Conservation (phyloP, 441 rosid species). For the Gossypium trilobum region DNA sequence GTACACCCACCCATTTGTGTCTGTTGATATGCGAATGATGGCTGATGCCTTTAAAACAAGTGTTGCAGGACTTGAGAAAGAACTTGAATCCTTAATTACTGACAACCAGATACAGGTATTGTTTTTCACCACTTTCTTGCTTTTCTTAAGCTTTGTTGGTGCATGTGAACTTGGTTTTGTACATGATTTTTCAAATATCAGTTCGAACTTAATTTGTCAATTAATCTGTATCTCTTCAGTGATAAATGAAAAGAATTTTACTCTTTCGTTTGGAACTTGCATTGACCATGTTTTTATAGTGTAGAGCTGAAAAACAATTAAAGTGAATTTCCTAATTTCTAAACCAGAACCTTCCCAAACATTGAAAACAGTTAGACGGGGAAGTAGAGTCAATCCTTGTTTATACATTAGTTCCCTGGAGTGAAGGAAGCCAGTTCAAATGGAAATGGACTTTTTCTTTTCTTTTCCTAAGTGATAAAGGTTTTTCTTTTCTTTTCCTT, state of each 20-base stretch:
- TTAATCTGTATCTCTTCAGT: neutral
- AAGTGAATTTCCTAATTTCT: neutral
- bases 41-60: slow-evolving; percentile 91
- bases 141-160: neutral
- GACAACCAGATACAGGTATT: slow-evolving; percentile 86
- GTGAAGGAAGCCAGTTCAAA: neutral
- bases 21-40: slow-evolving; percentile 89
- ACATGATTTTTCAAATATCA: neutral
- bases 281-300: neutral
- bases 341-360: neutral
- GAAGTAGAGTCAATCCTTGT: neutral
- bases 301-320: neutral
- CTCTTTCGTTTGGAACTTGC: neutral
- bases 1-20: slow-evolving; percentile 92
- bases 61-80: slow-evolving; percentile 70
- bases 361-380: neutral
- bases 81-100: slow-evolving; percentile 81
- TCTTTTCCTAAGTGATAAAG: neutral
- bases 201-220: neutral
- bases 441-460: neutral
- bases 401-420: neutral
- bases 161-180: neutral
- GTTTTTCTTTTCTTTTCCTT: neutral
- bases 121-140: neutral
- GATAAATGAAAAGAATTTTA: neutral